Evolutionary conservation across 202 grass and related monocot species (phyloP).

Genomic region (Eragrostis tef): DNA sequence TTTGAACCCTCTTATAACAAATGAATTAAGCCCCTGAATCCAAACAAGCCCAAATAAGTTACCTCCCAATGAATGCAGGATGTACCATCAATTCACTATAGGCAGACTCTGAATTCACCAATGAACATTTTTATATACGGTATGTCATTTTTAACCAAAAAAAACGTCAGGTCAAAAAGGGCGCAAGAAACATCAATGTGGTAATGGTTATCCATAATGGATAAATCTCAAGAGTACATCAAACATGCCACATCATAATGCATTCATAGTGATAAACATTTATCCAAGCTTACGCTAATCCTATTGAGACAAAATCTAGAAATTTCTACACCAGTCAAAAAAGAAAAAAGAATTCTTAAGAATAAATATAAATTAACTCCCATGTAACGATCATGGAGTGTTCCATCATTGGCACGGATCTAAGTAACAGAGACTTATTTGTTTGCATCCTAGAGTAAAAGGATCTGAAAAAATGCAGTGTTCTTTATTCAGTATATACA

Average conservation of each 20-base stretch:
- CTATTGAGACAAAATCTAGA: neutral
- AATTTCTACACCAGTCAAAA: neutral
- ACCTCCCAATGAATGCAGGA: slow-evolving; percentile 13
- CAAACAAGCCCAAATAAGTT: slow-evolving; percentile 22
- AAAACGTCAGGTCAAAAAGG: neutral
- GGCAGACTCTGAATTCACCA: slow-evolving; percentile 1
- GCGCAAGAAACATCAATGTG: slow-evolving; percentile 13
- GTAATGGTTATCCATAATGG: neutral
- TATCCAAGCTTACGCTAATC: slow-evolving; percentile 6
- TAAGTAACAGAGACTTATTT: slow-evolving; percentile 1
- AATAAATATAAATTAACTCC: slow-evolving; percentile 10
- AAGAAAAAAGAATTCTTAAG: neutral
- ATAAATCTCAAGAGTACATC: slow-evolving; percentile 27
- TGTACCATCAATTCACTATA: slow-evolving; percentile 30
- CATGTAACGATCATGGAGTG: neutral
- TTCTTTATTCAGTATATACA: neutral
- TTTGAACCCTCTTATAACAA: slow-evolving; percentile 3
- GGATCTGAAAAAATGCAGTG: neutral
- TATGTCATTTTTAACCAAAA: slow-evolving; percentile 35
- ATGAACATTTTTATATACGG: neutral
- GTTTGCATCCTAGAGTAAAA: neutral
- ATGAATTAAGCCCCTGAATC: slow-evolving; percentile 35
- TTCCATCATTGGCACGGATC: neutral
- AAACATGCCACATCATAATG: slow-evolving; percentile 20
- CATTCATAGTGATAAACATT: slow-evolving; percentile 14